Evolutionary conservation across 306 rosid genomes (phyloP), one percentile per base, ranked within the genome.

Genomic region (Astragalus membranaceus): DNA sequence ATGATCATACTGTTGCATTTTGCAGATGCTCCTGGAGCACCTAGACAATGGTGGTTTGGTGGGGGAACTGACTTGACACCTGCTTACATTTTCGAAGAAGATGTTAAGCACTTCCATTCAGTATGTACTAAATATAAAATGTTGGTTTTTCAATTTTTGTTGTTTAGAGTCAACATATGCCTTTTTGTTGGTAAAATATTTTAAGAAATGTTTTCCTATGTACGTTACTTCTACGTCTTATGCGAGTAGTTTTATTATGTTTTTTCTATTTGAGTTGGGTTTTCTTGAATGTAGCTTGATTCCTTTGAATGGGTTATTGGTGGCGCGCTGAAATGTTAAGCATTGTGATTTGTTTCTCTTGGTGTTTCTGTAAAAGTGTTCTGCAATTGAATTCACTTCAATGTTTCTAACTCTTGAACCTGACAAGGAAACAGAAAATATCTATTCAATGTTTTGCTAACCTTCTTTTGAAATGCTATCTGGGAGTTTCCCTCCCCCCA

Each of bases 51-150:
- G 99, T 94, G 97, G 99, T 94, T 94, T 55, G 99, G 99, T 17
- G 99, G 99, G 36, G 99, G 99, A 69, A 94, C 99, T 8, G 99
- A 94, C 82, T 85, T 94, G 74, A 94, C 97, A 15, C 99, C 97
- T 64, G 91, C 99, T 67, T 94, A 94, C 79, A 85, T 88, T 69
- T 94, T 91, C 56, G 95, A 91, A 73, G 99, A 94, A 74, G 99
- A 94, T 75, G 96, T 91, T 47, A 90, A 87, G 84, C 99, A 94
- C 75, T 94, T 94, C 83, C 99, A 94, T 76, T 79, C 88, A 10
- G 98, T 94, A 88, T 66, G 81, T 78, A 16, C 69, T 67, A 30
- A 9, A 23, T 46, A 43, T 49, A 61, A 23, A 8, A 77, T 30
- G 16, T 72, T 67, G 42, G 47, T 48, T 65, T 60, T 23, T 78